Percentiles rank a stretch among this genome's conserved stretches.
Evolutionary conservation across 805 yeast species (phyloP).

Genomic region (Hagleromyces aurorensis): DNA sequence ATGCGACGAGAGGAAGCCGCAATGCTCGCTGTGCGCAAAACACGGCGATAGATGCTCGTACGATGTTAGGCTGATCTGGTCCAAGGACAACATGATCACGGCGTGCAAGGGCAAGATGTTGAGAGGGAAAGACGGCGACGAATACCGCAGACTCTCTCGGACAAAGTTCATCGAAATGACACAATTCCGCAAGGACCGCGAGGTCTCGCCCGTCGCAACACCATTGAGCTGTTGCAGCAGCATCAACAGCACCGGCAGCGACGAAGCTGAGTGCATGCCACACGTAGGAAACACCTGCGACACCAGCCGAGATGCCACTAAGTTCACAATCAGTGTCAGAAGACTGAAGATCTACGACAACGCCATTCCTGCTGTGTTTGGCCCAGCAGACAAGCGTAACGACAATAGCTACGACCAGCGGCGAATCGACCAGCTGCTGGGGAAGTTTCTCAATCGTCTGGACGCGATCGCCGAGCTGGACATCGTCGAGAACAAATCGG

Average conservation of each 20-base stretch:
- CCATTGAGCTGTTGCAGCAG: not conserved
- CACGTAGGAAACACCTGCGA: not conserved
- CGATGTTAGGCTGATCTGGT: slow-evolving; percentile 28
- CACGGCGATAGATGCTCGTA: slow-evolving; percentile 24
- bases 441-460: slow-evolving; percentile 9
- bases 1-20: slow-evolving; percentile 26
- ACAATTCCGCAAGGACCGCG: slow-evolving; percentile 7
- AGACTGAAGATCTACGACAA: slow-evolving; percentile 27
- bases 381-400: slow-evolving; percentile 2
- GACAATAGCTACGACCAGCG: slow-evolving; percentile 15
- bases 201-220: too few relatives aligned
- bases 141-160: too few relatives aligned
- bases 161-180: slow-evolving; percentile 15
- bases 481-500: not conserved
- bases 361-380: slow-evolving; percentile 19
- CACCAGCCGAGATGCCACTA: slow-evolving; percentile 4
- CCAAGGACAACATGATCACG: slow-evolving; percentile 21
- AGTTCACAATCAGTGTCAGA: slow-evolving; percentile 27
- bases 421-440: slow-evolving; percentile 17
- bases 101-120: too few relatives aligned
- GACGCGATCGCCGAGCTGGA: slow-evolving; percentile 5
- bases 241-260: not conserved
- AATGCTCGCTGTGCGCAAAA: slow-evolving; percentile 23
- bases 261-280: not conserved
- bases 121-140: too few relatives aligned